Percentiles rank a stretch among this genome's conserved stretches.
Evolutionary conservation across 257 asterid genomes (phyloP).

Genomic region (Solanum microdontum): DNA sequence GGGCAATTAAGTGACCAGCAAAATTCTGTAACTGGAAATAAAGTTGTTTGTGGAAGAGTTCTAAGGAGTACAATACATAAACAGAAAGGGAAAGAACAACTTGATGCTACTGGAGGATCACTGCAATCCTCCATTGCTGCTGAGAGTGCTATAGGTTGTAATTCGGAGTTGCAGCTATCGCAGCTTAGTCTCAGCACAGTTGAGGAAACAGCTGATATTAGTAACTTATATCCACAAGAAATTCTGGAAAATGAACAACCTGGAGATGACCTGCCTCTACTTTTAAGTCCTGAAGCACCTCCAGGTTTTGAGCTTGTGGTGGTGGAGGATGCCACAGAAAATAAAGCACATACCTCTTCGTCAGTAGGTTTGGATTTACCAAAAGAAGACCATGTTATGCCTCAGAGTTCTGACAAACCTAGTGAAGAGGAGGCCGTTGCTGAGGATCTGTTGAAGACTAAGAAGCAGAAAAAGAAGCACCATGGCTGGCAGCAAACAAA

Average conservation of each 20-base stretch:
- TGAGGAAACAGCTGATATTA: neutral
- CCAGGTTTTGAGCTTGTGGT: conserved; percentile 24
- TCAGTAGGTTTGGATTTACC: neutral
- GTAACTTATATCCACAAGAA: neutral
- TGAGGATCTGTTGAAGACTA: neutral
- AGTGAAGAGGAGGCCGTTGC: neutral
- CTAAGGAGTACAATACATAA: neutral
- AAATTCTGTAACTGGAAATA: neutral
- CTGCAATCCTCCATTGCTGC: neutral
- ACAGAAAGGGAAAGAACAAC: neutral
- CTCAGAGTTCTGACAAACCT: neutral
- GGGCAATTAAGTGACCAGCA: neutral
- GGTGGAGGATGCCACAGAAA: conserved; percentile 7
- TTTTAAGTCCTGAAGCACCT: conserved; percentile 19
- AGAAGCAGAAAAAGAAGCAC: neutral
- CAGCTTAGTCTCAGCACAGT: neutral
- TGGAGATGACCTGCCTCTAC: neutral
- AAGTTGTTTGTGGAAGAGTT: neutral
- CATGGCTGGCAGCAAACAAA: neutral
- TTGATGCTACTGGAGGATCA: neutral
- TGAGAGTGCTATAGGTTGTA: neutral
- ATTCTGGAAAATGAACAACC: neutral
- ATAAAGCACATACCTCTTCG: neutral
- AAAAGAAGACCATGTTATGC: neutral
- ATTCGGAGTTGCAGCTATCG: neutral